Base-by-base conservation (phyloP, 225 moss, liverwort and hornwort genomes). In the Marchantia paleacea region DNA sequence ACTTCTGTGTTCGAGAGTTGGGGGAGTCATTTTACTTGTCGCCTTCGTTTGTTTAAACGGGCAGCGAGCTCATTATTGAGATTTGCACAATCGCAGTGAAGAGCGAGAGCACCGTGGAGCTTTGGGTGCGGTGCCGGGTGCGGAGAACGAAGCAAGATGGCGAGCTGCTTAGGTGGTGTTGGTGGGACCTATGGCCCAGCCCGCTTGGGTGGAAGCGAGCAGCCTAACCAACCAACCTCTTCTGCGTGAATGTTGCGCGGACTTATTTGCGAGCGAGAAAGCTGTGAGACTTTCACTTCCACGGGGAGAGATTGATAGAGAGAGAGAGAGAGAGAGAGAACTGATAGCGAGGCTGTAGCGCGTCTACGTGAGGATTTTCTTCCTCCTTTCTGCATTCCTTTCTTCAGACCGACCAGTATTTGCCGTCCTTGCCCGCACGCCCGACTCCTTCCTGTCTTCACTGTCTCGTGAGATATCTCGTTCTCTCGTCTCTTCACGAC, bases 101-200 rank as follows among this genome's bases (percentile, higher is more conserved):
- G 52, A 52, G 50, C 50, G 22, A 7, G 72, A 47, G n/a, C 10
- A 20, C 13, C 18, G n/a, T 8, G 49, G 72, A 72, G 48, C 65
- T 65, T 65, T 65, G 65, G 65, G 20, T 65, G 65, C 65, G 24
- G 12, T 65, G 65, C 2, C 47, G 18, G 50, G 8, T n/a, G 49
- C 72, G 49, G 72, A 22, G 72, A n/a, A 52, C 72, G 72, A 72
- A 72, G 72, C 72, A 51, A 52, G 72, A 19, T 14, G 19, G 72
- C 71, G n/a, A 5, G 65, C 65, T 7, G 72, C 10, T 12, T 67
- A n/a, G 68, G 11, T 10, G 68, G 29, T 31, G 68, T 4, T 68
- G 68, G 25, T 39, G 30, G 68, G 26, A 16, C 58, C 58, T 16
- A 58, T 20, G 13, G 7, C 55, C 12, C 13, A 12, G 12, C 16